These are phyloP conservation scores for Cantharellus anzutake DNA, from an alignment of 768 basidiomycete genomes.

Conservation along the genomic window DNA sequence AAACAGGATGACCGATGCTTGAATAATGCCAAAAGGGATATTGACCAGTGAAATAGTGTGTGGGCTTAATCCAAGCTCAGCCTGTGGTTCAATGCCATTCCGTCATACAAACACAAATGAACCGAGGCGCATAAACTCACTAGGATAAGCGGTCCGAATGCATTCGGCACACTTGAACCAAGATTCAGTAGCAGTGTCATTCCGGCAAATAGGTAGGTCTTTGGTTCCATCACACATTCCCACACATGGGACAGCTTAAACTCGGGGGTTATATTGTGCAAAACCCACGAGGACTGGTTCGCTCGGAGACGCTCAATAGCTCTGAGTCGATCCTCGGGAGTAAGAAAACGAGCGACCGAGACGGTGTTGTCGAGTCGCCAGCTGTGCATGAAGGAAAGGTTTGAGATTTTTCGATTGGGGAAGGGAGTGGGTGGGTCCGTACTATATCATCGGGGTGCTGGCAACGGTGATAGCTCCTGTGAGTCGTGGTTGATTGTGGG, in stretches of 20 bases:
- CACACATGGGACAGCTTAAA: slow-evolving; percentile 9
- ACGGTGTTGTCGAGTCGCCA: background rate
- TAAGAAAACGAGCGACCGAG: slow-evolving; percentile 11
- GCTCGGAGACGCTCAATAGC: slow-evolving; percentile 13
- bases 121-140: slow-evolving; percentile 9
- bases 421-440: too few relatives aligned
- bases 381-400: background rate
- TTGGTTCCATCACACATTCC: slow-evolving; percentile 9
- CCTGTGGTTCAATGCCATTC: background rate
- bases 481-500: too few relatives aligned
- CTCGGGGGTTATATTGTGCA: background rate
- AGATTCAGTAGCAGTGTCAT: slow-evolving; percentile 10
- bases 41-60: background rate
- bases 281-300: slow-evolving; percentile 7
- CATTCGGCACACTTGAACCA: slow-evolving; percentile 6
- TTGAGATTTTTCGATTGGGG: background rate
- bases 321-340: slow-evolving; percentile 10
- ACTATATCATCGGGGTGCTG: too few relatives aligned
- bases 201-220: slow-evolving; percentile 9
- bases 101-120: background rate
- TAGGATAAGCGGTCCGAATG: slow-evolving; percentile 8
- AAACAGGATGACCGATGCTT: background rate
- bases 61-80: background rate
- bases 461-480: too few relatives aligned
- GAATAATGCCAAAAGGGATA: background rate